These are phyloP conservation scores for Euptelea pleiosperma DNA, from an alignment of 164 flowering plant species.

Conservation along the genomic window DNA sequence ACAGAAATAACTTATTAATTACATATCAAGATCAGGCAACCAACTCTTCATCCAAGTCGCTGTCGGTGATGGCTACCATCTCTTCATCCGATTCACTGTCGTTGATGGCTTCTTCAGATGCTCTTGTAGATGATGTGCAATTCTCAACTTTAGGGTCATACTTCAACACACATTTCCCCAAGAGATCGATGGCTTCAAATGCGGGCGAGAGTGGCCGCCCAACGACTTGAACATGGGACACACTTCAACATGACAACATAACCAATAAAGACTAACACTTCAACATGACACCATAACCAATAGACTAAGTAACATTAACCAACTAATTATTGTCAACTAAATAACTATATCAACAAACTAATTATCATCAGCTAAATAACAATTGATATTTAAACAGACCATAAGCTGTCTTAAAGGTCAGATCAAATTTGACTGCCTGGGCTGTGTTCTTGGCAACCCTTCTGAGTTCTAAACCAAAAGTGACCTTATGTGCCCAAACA, in stretches of 20 bases:
- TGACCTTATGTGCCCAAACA: too few relatives aligned
- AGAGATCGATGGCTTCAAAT: slow-evolving; percentile 26
- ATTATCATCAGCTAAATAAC: not conserved
- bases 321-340: not conserved
- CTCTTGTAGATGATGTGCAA: slow-evolving; percentile 2
- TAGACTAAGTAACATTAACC: not conserved
- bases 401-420: too few relatives aligned
- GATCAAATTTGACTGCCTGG: too few relatives aligned
- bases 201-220: slow-evolving; percentile 37
- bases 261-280: too few relatives aligned
- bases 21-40: slow-evolving; percentile 10
- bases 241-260: slow-evolving; percentile 26
- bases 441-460: too few relatives aligned
- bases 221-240: slow-evolving; percentile 51
- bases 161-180: slow-evolving; percentile 38
- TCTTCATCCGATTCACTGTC: too few relatives aligned
- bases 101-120: slow-evolving; percentile 15
- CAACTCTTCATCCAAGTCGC: slow-evolving; percentile 29
- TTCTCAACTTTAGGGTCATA: slow-evolving; percentile 21
- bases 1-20: too few relatives aligned
- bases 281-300: too few relatives aligned
- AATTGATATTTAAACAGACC: too few relatives aligned
- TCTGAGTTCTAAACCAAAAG: too few relatives aligned
- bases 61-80: slow-evolving; percentile 13
- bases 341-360: not conserved